Evolutionary conservation across 1,284 basidiomycete genomes (phyloP), one percentile per base, ranked within the genome.

Genomic region (Trichosporon faecale): DNA sequence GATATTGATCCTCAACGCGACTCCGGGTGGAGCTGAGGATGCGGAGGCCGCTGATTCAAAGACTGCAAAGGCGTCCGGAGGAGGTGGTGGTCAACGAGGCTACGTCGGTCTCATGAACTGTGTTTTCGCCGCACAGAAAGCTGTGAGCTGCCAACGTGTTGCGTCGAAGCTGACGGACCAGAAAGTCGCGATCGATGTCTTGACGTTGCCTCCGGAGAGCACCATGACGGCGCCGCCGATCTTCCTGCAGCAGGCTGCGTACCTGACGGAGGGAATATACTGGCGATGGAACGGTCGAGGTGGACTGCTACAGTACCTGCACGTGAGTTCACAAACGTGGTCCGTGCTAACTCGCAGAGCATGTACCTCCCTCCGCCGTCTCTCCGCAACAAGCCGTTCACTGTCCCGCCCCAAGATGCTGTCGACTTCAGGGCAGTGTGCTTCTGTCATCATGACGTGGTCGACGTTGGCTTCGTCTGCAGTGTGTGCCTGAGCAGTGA

Each of bases 91-190:
- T 40, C 75, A 79, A 68, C 75, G 80, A 0, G 82, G 82, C 14
- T 85, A 85, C 73, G 96, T 99, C 66, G 93, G 96, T 12, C 90
- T 99, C 81, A 99, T 99, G 97, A 99, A 99, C 81, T 92, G 94
- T 69, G 98, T 99, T 66, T 99, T 99, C 84, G 95, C 95, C 2
- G 97, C 97, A 0, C 97, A 99, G 82, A 99, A 99, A 85, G 87
- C 94, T 70, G 94, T 92, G 73, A 76, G 88, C 84, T 67, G 9
- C 4, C 6, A 2, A 1, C 14, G 12, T 11, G 11, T 1, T 21
- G 6, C 2, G 16, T 14, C n/a, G 11, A 37, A 67, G 57, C 66
- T 73, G 61, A 55, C 66, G 9, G 9, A 29, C 33, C 78, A 97
- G 93, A 95, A 92, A 88, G 91, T 98, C 16, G 91, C 92, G 0